Base-by-base conservation (phyloP, 148 eudicot species). In the Chenopodium quinoa region DNA sequence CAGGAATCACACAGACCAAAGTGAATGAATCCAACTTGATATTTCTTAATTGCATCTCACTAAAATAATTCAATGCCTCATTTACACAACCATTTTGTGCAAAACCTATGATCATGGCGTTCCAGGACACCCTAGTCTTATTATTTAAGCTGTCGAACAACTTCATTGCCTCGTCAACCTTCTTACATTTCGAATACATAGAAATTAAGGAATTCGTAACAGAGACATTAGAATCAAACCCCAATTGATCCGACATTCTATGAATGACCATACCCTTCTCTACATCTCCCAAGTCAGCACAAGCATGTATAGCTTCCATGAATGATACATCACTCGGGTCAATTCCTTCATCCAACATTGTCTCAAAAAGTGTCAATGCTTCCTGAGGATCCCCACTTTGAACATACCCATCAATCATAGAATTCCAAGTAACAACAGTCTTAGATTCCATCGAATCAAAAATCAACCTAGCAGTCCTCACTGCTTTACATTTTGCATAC, bases 121-220 rank as follows among this genome's bases (percentile, higher is more conserved):
- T 94, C 97, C 98, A 94, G 6, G 98, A 94, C 58, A 94, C 97
- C 9, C 93, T 86, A 7, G 97, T 92, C 85, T 91, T 94, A 52
- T 34, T 73, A 60, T 66, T 71, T 47, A 91, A 79, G 54, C 75
- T 84, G 68, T 83, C 78, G 79, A 92, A 94, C 86, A 94, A 84
- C 48, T 86, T 79, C 31, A 86, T 85, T 52, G 93, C 97, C 52
- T 87, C 48, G 32, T 92, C 91, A 65, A 88, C 88, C 40, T 86
- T 90, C 78, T 82, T 92, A 86, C 97, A 94, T 83, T 94, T 94
- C 81, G 88, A 90, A 83, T 92, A 94, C 98, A 92, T 92, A 67
- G 97, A 90, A 79, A 94, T 91, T 81, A 94, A 85, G 75, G 97
- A 92, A 86, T 94, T 94, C 64, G 62, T 88, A 32, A 94, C 91